Base-by-base conservation (phyloP, 768 basidiomycete genomes). In the Tubosaeta brunneosetosa region DNA sequence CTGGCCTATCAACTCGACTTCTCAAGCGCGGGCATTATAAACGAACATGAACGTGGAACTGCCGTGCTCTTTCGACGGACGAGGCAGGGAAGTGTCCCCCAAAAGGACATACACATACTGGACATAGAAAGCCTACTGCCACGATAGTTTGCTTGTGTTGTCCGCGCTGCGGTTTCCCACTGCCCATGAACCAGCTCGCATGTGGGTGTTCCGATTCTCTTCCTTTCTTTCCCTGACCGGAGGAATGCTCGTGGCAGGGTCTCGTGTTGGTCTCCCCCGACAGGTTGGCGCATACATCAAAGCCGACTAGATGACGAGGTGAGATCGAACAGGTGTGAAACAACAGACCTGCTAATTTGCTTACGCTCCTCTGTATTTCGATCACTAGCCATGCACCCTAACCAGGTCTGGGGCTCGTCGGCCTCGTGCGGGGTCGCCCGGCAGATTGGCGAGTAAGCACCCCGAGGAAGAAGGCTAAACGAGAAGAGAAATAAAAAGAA, bases 11-110 rank as follows among this genome's bases (percentile, higher is more conserved):
- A 32, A 29, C 29, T 19, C 14, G 31, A 43, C 44, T 49, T 49
- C 47, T 47, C 33, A 38, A n/a, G 31, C 14, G 41, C 42, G 52
- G 49, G 31, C 16, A 50, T 55, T 50, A 48, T 46, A 44, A 34
- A 12, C 22, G 8, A 14, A 32, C 29, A 34, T 17, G 50, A 49
- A 17, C 34, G 44, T 55, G 57, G 29, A 46, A 43, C 10, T 43
- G 44, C 50, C 37, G 38, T 46, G 46, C 6, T 11, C 16, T 40
- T 17, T 17, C n/a, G 16, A n/a, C 3, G n/a, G 7, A 4, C n/a
- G n/a, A 17, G 37, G n/a, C 37, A 37, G 16, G 26, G n/a, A n/a
- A 29, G 10, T n/a, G 27, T n/a, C 27, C 33, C 14, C 3, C 22
- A 33, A 32, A 26, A 36, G 33, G 12, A 33, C 32, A 25, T 25